phyloP scores from a whole-genome alignment of 1,284 basidiomycete species.

The Puccinia triticina region DNA sequence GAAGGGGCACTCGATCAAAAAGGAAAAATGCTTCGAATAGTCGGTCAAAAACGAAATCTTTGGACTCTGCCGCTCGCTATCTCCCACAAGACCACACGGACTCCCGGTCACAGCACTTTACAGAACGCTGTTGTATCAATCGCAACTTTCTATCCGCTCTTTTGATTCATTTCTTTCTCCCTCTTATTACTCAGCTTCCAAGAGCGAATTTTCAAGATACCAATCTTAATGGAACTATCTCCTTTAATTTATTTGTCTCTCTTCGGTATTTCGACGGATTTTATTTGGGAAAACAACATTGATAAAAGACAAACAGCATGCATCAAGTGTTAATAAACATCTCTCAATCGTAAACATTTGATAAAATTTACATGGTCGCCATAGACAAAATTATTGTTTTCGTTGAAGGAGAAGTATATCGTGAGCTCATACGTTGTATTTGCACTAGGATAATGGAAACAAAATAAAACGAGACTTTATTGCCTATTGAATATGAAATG shows the following conservation, averaged over 20 bases:
- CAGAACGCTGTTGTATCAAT: neutral
- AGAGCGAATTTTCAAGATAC: neutral
- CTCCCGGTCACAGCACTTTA: neutral
- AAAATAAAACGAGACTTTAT: no score
- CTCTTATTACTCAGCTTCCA: neutral
- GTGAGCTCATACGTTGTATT: neutral
- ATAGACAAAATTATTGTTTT: neutral
- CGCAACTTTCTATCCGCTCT: neutral
- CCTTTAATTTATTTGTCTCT: constrained; percentile 11
- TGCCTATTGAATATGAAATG: no score
- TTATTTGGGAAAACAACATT: neutral
- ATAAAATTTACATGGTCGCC: neutral
- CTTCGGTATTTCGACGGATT: neutral
- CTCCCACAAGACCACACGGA: neutral
- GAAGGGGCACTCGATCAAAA: neutral
- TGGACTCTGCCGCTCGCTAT: neutral
- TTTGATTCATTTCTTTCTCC: neutral
- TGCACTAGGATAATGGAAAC: no score
- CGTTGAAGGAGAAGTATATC: neutral
- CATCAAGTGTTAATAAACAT: neutral
- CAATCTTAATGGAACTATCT: neutral
- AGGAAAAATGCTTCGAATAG: neutral
- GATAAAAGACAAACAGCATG: neutral
- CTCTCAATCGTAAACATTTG: neutral
- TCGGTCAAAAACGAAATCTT: no score